Evolutionary conservation across 202 grass and related monocot genomes (phyloP).

Genomic region (Carex arenaria): DNA sequence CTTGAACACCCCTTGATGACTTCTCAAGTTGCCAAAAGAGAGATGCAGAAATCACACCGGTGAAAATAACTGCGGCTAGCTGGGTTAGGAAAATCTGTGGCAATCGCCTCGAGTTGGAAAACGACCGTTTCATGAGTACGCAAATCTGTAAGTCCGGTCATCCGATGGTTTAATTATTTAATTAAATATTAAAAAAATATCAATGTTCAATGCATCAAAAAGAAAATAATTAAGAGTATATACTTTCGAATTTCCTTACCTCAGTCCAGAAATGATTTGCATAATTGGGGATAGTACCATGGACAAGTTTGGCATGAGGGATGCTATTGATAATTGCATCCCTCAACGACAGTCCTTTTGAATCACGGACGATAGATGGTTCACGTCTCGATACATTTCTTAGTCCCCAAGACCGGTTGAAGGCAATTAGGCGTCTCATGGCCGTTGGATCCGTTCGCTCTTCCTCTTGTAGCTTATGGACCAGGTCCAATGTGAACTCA

Average conservation of each 20-base stretch:
- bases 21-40: constrained; percentile 62
- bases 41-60: constrained; percentile 50
- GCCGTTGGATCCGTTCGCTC: neutral
- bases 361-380: neutral
- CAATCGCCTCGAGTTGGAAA: constrained; percentile 65
- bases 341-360: neutral
- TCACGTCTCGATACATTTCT: neutral
- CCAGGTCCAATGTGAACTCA: constrained; percentile 10
- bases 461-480: neutral
- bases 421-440: neutral
- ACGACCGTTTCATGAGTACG: constrained; percentile 67
- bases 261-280: constrained; percentile 7
- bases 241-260: neutral
- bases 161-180: constrained; percentile 4
- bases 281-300: neutral
- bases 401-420: constrained; percentile 6
- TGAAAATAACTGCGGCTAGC: constrained; percentile 50
- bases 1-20: constrained; percentile 37
- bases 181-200: neutral
- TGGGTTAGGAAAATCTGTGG: constrained; percentile 71
- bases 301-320: neutral
- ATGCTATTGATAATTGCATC: neutral
- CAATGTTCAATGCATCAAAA: neutral
- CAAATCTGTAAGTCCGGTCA: constrained; percentile 30
- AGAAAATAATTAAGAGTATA: neutral